Evolutionary conservation across 2,329 filamentous ascomycete genomes (phyloP).

Genomic region (Kalmusia sp.): DNA sequence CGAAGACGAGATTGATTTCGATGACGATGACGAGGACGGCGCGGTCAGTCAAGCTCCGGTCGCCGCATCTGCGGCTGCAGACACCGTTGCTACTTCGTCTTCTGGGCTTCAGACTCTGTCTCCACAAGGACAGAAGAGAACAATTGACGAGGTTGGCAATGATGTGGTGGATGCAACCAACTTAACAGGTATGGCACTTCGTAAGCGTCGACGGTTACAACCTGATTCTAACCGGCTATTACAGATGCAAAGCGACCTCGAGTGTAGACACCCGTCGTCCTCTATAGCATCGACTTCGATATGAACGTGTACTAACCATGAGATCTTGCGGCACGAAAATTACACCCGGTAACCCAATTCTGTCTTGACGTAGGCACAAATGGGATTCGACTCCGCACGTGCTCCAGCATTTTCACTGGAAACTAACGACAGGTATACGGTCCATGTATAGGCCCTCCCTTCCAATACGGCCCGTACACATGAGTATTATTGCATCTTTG

Average conservation of each 20-base stretch:
- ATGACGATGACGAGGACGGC: slow-evolving; percentile 36
- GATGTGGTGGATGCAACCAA: slow-evolving; percentile 33
- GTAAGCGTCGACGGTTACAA: slow-evolving; percentile 1
- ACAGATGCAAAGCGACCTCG: slow-evolving; percentile 41
- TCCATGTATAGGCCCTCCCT: background rate
- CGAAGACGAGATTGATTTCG: slow-evolving; percentile 20
- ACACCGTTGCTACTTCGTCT: slow-evolving; percentile 32
- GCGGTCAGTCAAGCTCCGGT: slow-evolving; percentile 29
- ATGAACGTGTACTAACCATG: slow-evolving; percentile 26
- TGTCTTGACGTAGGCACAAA: background rate
- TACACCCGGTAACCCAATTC: background rate
- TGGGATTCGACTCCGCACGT: background rate
- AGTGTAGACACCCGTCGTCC: slow-evolving; percentile 34
- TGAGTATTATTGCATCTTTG: too few species aligned
- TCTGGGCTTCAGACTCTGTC: slow-evolving; percentile 29
- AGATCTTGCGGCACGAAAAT: slow-evolving; percentile 13
- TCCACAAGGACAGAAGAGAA: slow-evolving; percentile 41
- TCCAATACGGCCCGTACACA: too few species aligned
- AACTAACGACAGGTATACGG: background rate
- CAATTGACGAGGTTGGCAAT: slow-evolving; percentile 41
- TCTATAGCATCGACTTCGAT: slow-evolving; percentile 16
- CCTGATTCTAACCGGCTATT: slow-evolving; percentile 14
- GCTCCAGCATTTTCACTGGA: background rate
- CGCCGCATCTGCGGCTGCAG: slow-evolving; percentile 36
- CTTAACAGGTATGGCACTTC: slow-evolving; percentile 31